Conservation (phyloP, 106 monocot genomes). For the Alisma plantagoaquatica region DNA sequence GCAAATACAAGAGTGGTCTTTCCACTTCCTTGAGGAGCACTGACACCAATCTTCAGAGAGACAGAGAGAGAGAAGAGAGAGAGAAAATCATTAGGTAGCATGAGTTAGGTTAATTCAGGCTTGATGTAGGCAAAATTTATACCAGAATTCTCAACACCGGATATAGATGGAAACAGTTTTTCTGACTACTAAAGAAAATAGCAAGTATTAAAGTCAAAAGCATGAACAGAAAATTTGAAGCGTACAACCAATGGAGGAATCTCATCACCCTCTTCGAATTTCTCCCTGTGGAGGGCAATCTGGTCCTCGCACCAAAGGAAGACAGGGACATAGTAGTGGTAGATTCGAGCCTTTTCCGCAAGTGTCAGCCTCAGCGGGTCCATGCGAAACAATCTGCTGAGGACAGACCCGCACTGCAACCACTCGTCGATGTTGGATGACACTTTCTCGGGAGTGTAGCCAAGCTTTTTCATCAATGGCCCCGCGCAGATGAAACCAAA, state of each 20-base stretch:
- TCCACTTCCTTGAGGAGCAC: slow-evolving; percentile 98
- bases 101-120: too few species aligned
- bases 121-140: too few species aligned
- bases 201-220: not conserved
- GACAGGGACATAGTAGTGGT: slow-evolving; percentile 85
- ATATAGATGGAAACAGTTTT: too few species aligned
- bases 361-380: slow-evolving; percentile 40
- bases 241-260: slow-evolving; percentile 76
- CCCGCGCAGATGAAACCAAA: slow-evolving; percentile 78
- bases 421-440: slow-evolving; percentile 62
- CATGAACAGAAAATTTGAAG: not conserved
- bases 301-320: slow-evolving; percentile 95
- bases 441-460: slow-evolving; percentile 44
- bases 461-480: slow-evolving; percentile 55
- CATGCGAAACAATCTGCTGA: slow-evolving; percentile 61
- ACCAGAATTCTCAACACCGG: too few species aligned
- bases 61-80: not conserved
- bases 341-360: slow-evolving; percentile 73
- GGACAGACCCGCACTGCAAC: slow-evolving; percentile 42
- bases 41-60: slow-evolving; percentile 72
- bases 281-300: slow-evolving; percentile 35
- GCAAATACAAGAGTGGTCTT: slow-evolving; percentile 97
- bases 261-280: slow-evolving; percentile 50
- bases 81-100: not conserved
- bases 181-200: not conserved